Base-by-base conservation (phyloP, 352 stramenopile species). In the Pythium aristosporum region DNA sequence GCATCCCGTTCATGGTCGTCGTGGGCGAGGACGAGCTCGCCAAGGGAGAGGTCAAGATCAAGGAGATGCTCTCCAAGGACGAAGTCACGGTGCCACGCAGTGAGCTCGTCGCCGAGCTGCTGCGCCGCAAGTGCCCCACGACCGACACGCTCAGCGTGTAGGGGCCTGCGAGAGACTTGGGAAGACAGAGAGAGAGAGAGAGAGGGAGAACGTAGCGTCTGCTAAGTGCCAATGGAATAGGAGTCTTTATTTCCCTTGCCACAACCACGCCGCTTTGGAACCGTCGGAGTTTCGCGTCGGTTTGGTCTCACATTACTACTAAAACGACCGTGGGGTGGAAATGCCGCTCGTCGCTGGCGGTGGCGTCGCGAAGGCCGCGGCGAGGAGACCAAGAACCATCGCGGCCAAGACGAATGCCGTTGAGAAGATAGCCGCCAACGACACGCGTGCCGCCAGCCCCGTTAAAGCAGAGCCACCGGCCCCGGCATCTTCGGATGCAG, bases 1-100 rank as follows among this genome's bases (percentile, higher is more conserved):
- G 92, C 28, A 99, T 98, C 55, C 96, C 96, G 30, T 99, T 95
- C 83, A 98, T 99, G 91, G 92, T 99, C 12, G 94, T 99, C 47
- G 75, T 99, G 42, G 97, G 97, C 41, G 96, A 98, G 61, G 92
- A 98, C 55, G 97, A 99, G 75, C 69, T 98, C 36, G 88, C 91
- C 68, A 89, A 97, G 49, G 82, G 82, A 37, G 85, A 96, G 60
- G 96, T 98, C 48, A 99, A 98, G 77, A 83, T 99, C 49, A 99
- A 99, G 78, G 92, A 98, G 72, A 96, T 99, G 69, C 73, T 74
- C 21, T 93, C 90, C 21, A 94, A 97, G 65, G 96, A 99, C 64
- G 91, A 98, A 57, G 70, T 89, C 54, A 89, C 77, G 49, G 82
- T 92, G 57, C 47, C 70, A 62, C 89, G 87, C 63, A 81, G 62